Evolutionary conservation across 495 filamentous ascomycete species (phyloP).

Genomic region (Penicillium macrosclerotiorum): DNA sequence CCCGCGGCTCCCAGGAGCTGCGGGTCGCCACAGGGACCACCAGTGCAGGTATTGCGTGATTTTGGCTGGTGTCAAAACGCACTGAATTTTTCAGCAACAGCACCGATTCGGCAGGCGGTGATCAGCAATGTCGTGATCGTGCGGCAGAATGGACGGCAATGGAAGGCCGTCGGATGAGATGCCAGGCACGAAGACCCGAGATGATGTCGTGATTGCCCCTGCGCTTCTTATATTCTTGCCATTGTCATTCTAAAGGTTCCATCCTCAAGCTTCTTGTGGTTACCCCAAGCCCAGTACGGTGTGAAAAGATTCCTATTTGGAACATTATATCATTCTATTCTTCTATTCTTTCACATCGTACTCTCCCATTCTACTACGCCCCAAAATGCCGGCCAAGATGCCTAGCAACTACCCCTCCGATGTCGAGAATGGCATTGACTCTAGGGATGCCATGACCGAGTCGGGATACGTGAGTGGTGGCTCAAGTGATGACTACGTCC

Average conservation of each 20-base stretch:
- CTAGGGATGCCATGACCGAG: constrained; percentile 52
- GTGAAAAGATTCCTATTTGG: constrained; percentile 4
- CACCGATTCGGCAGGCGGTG: constrained; percentile 34
- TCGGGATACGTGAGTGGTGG: constrained; percentile 85
- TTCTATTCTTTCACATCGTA: constrained; percentile 1
- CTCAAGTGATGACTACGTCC: constrained; percentile 62
- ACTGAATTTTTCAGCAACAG: constrained; percentile 12
- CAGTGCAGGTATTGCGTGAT: constrained; percentile 44
- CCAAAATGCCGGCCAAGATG: constrained; percentile 44
- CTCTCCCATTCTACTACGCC: constrained; percentile 6
- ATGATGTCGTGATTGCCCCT: constrained; percentile 40
- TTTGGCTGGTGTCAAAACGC: constrained; percentile 20
- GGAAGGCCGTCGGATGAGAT: constrained; percentile 23
- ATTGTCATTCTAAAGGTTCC: constrained; percentile 26
- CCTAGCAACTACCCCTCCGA: constrained; percentile 40
- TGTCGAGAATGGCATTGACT: constrained; percentile 32
- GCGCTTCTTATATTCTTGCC: constrained; percentile 30
- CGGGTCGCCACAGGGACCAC: constrained; percentile 22
- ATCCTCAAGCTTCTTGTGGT: constrained; percentile 16
- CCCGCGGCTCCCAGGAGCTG: too few relatives aligned
- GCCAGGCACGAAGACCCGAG: constrained; percentile 21
- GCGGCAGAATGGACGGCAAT: constrained; percentile 33
- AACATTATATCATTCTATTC: not conserved
- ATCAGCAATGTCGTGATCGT: constrained; percentile 34
- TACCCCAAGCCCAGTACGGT: constrained; percentile 9